Percentiles rank a stretch among this genome's conserved stretches.
Conservation (phyloP, 2,329 filamentous ascomycete species). For the Beauveria scarabaeidicola region DNA sequence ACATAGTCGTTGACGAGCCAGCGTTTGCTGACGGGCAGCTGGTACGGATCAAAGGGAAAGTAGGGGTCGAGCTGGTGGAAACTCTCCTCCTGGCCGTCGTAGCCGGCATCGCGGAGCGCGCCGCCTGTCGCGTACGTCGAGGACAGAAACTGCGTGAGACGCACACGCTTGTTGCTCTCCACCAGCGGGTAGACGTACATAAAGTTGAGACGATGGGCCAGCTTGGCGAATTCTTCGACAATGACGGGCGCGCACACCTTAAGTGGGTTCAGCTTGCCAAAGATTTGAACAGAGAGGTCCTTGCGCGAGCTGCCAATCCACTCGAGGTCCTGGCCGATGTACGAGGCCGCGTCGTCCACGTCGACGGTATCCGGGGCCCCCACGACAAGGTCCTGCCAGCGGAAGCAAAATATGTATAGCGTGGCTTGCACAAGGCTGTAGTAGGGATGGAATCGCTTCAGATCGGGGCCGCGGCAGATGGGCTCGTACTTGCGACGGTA, state of each 20-base stretch:
- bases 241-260: slow-evolving; percentile 90
- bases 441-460: slow-evolving; percentile 74
- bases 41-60: slow-evolving; percentile 96
- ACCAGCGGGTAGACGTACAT: slow-evolving; percentile 84
- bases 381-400: slow-evolving; percentile 82
- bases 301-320: slow-evolving; percentile 72
- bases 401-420: slow-evolving; percentile 94
- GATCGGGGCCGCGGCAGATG: slow-evolving; percentile 73
- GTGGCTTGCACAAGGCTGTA: slow-evolving; percentile 84
- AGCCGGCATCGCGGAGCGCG: slow-evolving; percentile 41
- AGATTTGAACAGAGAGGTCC: slow-evolving; percentile 67
- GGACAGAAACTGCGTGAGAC: slow-evolving; percentile 61
- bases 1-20: slow-evolving; percentile 86
- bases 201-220: slow-evolving; percentile 77
- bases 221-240: slow-evolving; percentile 82
- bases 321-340: slow-evolving; percentile 61
- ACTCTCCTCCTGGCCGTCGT: slow-evolving; percentile 56
- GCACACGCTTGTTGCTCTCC: slow-evolving; percentile 85
- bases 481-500: slow-evolving; percentile 66
- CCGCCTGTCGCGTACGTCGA: slow-evolving; percentile 48
- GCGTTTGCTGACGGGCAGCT: slow-evolving; percentile 73
- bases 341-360: slow-evolving; percentile 52
- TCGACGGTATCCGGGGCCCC: slow-evolving; percentile 52
- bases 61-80: slow-evolving; percentile 85
- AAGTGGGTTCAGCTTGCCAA: slow-evolving; percentile 84